Evolutionary conservation across 352 stramenopile genomes (phyloP), one percentile per base, ranked within the genome.

Genomic region (Phytophthora constricta): DNA sequence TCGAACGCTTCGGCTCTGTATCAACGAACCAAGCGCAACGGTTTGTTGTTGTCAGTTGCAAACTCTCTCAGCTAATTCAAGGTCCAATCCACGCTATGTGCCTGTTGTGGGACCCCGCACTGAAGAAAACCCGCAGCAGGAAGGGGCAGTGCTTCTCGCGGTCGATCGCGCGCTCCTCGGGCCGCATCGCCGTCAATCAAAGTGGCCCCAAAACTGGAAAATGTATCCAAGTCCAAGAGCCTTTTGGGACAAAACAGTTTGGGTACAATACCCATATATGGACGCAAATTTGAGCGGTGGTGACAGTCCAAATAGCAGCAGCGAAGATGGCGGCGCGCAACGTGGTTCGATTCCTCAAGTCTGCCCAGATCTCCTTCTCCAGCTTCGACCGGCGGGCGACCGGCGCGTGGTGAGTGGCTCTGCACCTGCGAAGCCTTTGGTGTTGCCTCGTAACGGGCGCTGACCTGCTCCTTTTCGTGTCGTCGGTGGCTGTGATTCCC

Each of bases 281-380:
- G n/a, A n/a, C n/a, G n/a, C n/a, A n/a, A n/a, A 5, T 47, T 64
- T 63, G 65, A 69, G 65, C 47, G 65, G 65, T 73, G 65, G 65
- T 65, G 52, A 33, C 45, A 72, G 46, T 60, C 37, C 42, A 70
- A 59, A 33, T 50, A 39, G 23, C 47, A 74, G 20, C 43, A 34
- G 27, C 27, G n/a, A 79, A 45, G 33, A 96, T 96, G 87, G 84
- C 87, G 51, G 84, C 87, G 60, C 84, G 80, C 60, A 93, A 96
- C 76, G 74, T 92, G 58, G 78, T 94, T 67, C 87, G 87, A 55
- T 96, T 96, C 74, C 71, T 96, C 61, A 94, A 94, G 76, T 90
- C 84, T 43, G 86, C 85, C 47, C 86, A 96, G 55, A 62, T 96
- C 60, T 93, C 82, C 43, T 96, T 96, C 77, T 92, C 87, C 27